phyloP scores from a whole-genome alignment of 2,329 filamentous ascomycete species.

The Pyrenophora teres region DNA sequence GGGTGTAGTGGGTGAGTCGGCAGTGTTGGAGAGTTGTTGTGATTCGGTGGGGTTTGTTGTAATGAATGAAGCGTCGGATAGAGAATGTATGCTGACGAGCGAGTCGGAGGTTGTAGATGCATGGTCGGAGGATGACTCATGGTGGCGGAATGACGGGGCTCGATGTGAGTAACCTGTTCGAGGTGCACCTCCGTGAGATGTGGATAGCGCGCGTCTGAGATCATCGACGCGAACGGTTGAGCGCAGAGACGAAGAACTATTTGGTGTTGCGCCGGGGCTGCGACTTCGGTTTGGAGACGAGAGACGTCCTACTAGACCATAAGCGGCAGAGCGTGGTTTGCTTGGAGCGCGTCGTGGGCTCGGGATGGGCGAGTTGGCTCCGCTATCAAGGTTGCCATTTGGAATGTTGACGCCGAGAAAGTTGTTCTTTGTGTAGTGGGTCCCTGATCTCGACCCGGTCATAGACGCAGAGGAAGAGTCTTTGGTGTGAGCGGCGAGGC shows the following conservation, averaged over 20 bases:
- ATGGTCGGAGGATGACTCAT: constrained; percentile 51
- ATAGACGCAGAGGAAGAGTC: constrained; percentile 75
- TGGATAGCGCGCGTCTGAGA: constrained; percentile 52
- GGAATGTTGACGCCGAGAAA: constrained; percentile 63
- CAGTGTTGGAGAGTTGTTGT: background rate
- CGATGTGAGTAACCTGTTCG: constrained; percentile 39
- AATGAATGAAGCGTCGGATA: constrained; percentile 65
- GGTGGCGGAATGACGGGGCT: constrained; percentile 29
- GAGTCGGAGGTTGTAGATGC: constrained; percentile 66
- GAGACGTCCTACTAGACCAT: constrained; percentile 42
- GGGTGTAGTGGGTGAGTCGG: constrained; percentile 19
- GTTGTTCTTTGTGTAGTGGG: constrained; percentile 40
- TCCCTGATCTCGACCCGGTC: constrained; percentile 68
- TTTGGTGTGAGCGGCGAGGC: constrained; percentile 68
- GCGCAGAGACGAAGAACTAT: constrained; percentile 44
- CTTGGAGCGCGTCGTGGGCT: constrained; percentile 42
- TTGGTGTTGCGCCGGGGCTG: constrained; percentile 39
- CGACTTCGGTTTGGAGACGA: constrained; percentile 34
- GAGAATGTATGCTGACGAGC: constrained; percentile 71
- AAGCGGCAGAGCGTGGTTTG: constrained; percentile 39
- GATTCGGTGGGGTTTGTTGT: constrained; percentile 29
- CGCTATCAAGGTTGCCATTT: constrained; percentile 43
- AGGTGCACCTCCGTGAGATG: constrained; percentile 37
- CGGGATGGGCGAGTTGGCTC: constrained; percentile 35
- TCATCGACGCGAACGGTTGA: constrained; percentile 53